phyloP scores from a whole-genome alignment of 2,329 filamentous ascomycete species.

The Elsinoe fawcettii region DNA sequence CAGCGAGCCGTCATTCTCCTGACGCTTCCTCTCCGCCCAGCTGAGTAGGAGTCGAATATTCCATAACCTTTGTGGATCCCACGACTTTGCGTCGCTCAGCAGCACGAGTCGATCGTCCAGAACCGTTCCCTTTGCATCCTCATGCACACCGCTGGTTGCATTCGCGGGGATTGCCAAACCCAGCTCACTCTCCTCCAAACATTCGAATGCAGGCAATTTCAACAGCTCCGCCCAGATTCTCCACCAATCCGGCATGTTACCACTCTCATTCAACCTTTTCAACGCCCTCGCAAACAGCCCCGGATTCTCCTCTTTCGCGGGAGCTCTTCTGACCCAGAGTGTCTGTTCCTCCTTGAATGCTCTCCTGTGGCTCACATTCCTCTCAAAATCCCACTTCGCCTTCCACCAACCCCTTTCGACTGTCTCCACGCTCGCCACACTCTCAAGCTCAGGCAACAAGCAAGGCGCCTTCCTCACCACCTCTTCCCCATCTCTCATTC shows the following conservation, averaged over 20 bases:
- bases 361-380: constrained; percentile 52
- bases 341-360: constrained; percentile 64
- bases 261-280: constrained; percentile 58
- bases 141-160: constrained; percentile 36
- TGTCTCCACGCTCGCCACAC: constrained; percentile 55
- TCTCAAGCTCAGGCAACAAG: constrained; percentile 56
- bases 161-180: constrained; percentile 36
- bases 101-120: constrained; percentile 69
- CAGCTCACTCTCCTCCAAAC: constrained; percentile 58
- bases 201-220: constrained; percentile 45
- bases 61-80: constrained; percentile 51
- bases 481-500: constrained; percentile 19
- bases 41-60: constrained; percentile 57
- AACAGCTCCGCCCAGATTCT: constrained; percentile 69
- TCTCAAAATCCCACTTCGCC: constrained; percentile 64
- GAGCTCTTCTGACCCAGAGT: constrained; percentile 64
- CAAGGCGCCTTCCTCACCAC: constrained; percentile 42
- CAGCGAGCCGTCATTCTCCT: not conserved
- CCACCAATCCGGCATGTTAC: constrained; percentile 20
- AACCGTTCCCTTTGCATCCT: constrained; percentile 49
- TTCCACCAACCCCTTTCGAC: constrained; percentile 69
- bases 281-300: constrained; percentile 61
- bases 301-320: constrained; percentile 44
- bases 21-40: constrained; percentile 48
- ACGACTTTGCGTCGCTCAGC: constrained; percentile 32